Evolutionary conservation across 306 rosid species (phyloP).

Genomic region (Rubus idaeus): DNA sequence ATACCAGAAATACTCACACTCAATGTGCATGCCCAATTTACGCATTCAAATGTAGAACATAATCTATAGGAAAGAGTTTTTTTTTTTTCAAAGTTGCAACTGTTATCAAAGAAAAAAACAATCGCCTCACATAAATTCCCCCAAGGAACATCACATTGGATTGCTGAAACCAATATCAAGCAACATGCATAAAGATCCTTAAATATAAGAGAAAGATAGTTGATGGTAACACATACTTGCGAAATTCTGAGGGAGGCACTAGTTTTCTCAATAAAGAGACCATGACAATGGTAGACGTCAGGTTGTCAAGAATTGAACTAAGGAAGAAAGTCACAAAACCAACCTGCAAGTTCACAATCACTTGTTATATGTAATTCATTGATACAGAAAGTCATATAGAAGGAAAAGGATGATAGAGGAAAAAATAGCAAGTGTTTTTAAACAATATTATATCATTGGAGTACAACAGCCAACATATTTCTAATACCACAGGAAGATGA

Average conservation of each 20-base stretch:
- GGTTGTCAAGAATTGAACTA: conserved; percentile 86
- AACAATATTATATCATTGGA: conserved; percentile 2
- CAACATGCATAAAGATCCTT: conserved; percentile 15
- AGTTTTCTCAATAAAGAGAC: conserved; percentile 86
- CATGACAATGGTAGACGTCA: conserved; percentile 95
- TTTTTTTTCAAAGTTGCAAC: background rate
- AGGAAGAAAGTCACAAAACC: conserved; percentile 87
- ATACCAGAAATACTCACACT: background rate
- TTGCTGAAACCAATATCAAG: conserved; percentile 1
- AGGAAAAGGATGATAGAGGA: background rate
- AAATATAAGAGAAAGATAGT: conserved; percentile 8
- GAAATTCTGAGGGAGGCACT: conserved; percentile 88
- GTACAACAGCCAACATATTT: background rate
- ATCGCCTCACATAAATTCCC: too few species aligned
- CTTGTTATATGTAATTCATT: conserved; percentile 18
- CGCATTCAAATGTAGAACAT: background rate
- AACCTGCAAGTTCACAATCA: conserved; percentile 52
- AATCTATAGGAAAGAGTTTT: background rate
- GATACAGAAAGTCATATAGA: background rate
- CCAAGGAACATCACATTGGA: background rate
- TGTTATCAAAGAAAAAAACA: background rate
- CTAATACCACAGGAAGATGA: background rate
- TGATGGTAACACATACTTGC: conserved; percentile 54
- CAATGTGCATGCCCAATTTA: background rate
- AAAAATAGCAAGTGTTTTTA: conserved; percentile 3